phyloP scores from a whole-genome alignment of 2,329 filamentous ascomycete genomes.

The Fusarium subtropicale region DNA sequence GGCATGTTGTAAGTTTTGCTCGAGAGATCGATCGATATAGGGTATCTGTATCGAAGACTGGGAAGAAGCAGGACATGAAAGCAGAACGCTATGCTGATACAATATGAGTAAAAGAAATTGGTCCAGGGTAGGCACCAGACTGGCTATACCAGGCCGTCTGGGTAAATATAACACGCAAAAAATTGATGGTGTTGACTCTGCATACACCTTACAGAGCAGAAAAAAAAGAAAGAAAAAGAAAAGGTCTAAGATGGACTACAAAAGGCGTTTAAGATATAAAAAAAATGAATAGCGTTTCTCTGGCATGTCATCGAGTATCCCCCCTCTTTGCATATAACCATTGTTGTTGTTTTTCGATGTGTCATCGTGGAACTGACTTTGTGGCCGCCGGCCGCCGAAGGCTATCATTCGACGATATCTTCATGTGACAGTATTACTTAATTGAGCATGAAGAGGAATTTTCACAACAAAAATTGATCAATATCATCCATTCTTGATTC shows the following conservation, averaged over 20 bases:
- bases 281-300: background rate
- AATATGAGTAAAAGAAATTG: background rate
- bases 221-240: background rate
- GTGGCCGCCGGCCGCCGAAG: background rate
- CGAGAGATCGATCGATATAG: background rate
- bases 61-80: background rate
- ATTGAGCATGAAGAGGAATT: background rate
- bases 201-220: rapidly evolving
- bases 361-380: background rate
- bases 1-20: constrained; percentile 25
- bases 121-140: background rate
- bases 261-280: background rate
- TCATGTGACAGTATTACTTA: background rate
- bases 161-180: background rate
- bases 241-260: background rate
- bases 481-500: background rate
- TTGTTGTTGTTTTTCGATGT: too few relatives aligned
- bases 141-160: background rate
- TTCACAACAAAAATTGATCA: too few relatives aligned
- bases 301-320: background rate
- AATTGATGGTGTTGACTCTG: background rate
- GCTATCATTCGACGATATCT: background rate
- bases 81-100: background rate
- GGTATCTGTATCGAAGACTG: background rate
- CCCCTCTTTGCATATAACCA: too few relatives aligned